Percentiles rank a stretch among this genome's conserved stretches.
phyloP scores from a whole-genome alignment of 495 filamentous ascomycete species.

The Talaromyces liani region DNA sequence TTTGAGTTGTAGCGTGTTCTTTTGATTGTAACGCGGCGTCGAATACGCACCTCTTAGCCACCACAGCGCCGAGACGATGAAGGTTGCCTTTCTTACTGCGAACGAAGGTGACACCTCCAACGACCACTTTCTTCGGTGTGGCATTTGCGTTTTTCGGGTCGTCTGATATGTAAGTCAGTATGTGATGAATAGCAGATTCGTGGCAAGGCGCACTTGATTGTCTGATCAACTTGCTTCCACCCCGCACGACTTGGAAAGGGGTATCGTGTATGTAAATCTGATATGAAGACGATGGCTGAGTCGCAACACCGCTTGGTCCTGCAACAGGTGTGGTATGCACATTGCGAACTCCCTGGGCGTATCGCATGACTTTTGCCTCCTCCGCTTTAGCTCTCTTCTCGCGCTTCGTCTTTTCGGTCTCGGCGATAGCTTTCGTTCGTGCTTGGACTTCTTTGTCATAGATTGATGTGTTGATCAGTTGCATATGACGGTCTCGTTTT shows the following conservation, averaged over 20 bases:
- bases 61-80: conserved; percentile 51
- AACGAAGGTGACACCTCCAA: conserved; percentile 81
- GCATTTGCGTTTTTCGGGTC: conserved; percentile 53
- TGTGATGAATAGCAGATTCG: not conserved
- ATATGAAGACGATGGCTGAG: conserved; percentile 37
- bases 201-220: conserved; percentile 52
- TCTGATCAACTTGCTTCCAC: conserved; percentile 79
- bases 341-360: conserved; percentile 27
- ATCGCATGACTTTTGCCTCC: conserved; percentile 44
- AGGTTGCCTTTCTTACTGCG: conserved; percentile 90
- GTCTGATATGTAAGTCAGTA: conserved; percentile 47
- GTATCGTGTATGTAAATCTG: conserved; percentile 71
- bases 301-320: conserved; percentile 26
- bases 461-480: conserved; percentile 78
- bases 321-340: conserved; percentile 25
- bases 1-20: conserved; percentile 16
- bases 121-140: conserved; percentile 69
- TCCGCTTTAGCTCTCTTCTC: conserved; percentile 55
- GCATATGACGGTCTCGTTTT: conserved; percentile 76
- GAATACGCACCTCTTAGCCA: conserved; percentile 29
- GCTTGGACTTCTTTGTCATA: conserved; percentile 69
- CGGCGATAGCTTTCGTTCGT: conserved; percentile 67
- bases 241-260: conserved; percentile 64
- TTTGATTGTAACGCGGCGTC: not conserved
- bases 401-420: conserved; percentile 55